Evolutionary conservation across 306 rosid genomes (phyloP), one percentile per base, ranked within the genome.

Genomic region (Prunus davidiana): DNA sequence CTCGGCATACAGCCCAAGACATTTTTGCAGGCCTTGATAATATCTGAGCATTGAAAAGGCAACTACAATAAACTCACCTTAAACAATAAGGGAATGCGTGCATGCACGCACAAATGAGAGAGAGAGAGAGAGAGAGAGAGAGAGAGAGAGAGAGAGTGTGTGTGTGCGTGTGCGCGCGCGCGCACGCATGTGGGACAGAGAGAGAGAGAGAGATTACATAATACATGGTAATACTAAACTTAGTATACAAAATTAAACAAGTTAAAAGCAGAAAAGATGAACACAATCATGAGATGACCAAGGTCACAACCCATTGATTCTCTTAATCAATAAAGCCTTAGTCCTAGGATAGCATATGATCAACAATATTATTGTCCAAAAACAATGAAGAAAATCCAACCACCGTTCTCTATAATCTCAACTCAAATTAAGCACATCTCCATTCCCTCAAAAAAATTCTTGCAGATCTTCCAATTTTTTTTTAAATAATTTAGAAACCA

Each of bases 21-120:
- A 95, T 79, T 85, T 89, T 78, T 95, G 99, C 73, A 95, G 91
- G 82, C 99, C 99, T 84, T 92, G 92, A 79, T 90, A 95, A 75
- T 95, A 92, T 71, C 99, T 95, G 87, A 82, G 74, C 64, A 75
- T 45, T 58, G 55, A 46, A 28, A 56, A 52, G 50, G 38, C 72
- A 84, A 80, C 51, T 67, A 58, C 12, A 77, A 80, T 64, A 75
- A 34, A 41, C 67, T 46, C 45, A 51, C 71, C n/a, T 54, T 63
- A 28, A 30, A 54, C 50, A 58, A 24, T 38, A 56, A 14, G 13
- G 20, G 55, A 13, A 18, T 13, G 6, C 22, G 9, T 56, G 4
- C 71, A 75, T 30, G 49, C 71, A 78, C 9, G 34, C 27, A 12
- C 52, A 61, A 30, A 70, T n/a, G 24, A n/a, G 57, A 47, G 20